Conservation (phyloP, 2,329 filamentous ascomycete species). For the Alternaria panax region DNA sequence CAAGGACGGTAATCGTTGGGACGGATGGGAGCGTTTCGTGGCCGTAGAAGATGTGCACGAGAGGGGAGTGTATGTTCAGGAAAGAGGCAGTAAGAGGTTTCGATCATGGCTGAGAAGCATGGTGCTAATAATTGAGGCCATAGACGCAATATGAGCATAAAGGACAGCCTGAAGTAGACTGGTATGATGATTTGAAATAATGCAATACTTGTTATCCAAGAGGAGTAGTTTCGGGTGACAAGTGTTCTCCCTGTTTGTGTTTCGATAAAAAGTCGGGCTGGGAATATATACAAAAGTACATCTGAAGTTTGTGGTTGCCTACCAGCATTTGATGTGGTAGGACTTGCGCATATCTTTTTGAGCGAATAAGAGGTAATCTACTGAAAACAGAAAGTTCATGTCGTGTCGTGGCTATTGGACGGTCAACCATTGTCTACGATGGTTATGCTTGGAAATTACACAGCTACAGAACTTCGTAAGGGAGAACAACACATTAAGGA, state of each 20-base stretch:
- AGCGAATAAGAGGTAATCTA: too few relatives aligned
- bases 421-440: neutral
- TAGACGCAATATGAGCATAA: neutral
- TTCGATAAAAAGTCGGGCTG: neutral
- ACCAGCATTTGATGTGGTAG: too few relatives aligned
- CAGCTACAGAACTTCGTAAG: neutral
- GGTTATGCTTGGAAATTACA: neutral
- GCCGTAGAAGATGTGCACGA: neutral
- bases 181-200: neutral
- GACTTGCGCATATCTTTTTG: too few relatives aligned
- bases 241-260: neutral
- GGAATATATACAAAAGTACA: neutral
- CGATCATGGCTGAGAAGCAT: neutral
- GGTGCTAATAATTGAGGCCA: neutral
- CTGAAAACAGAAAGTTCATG: too few relatives aligned
- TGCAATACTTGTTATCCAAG: neutral
- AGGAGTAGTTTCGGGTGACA: neutral
- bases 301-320: too few relatives aligned
- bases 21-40: neutral
- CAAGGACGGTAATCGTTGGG: neutral
- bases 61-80: neutral
- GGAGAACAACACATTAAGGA: neutral
- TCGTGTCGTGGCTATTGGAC: too few relatives aligned
- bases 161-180: too few relatives aligned
- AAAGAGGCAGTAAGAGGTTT: neutral